Conservation (phyloP, 2,329 filamentous ascomycete genomes). For the Monosporascus ibericus region DNA sequence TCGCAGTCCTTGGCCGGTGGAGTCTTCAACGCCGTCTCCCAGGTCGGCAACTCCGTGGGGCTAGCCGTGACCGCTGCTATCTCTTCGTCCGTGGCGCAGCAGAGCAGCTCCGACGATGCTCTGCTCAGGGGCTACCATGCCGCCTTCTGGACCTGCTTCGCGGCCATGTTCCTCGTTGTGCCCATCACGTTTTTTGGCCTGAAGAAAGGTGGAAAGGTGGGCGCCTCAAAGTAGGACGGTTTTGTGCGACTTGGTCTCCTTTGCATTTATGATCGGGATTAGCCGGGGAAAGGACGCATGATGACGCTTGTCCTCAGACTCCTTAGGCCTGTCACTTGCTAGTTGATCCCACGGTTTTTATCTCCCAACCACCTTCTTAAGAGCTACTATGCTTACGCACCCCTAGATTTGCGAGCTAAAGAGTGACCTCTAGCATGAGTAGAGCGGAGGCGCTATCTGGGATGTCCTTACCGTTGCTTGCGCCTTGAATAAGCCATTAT, state of each 20-base stretch:
- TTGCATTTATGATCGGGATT: not conserved
- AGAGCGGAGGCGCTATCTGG: too few relatives aligned
- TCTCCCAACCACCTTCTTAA: too few relatives aligned
- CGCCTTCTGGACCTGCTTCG: constrained; percentile 3
- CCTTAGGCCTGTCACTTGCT: too few relatives aligned
- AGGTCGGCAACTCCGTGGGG: constrained; percentile 38
- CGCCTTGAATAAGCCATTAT: too few relatives aligned
- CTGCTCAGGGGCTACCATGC: not conserved
- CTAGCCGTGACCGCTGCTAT: constrained; percentile 3
- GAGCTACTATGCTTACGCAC: too few relatives aligned
- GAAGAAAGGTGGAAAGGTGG: constrained; percentile 1
- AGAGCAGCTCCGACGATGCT: not conserved
- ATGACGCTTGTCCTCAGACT: too few relatives aligned
- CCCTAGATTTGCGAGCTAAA: too few relatives aligned
- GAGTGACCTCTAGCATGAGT: too few relatives aligned
- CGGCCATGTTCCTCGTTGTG: not conserved
- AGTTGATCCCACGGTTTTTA: too few relatives aligned
- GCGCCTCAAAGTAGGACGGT: constrained; percentile 1
- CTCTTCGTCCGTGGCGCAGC: not conserved
- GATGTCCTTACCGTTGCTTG: too few relatives aligned
- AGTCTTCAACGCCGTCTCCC: constrained; percentile 53
- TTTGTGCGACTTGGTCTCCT: not conserved
- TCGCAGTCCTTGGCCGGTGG: constrained; percentile 55
- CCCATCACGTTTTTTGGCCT: not conserved
- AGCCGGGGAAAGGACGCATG: too few relatives aligned